Percentiles rank a stretch among this genome's conserved stretches.
phyloP scores from a whole-genome alignment of 106 monocot species.

The Allium sativum region DNA sequence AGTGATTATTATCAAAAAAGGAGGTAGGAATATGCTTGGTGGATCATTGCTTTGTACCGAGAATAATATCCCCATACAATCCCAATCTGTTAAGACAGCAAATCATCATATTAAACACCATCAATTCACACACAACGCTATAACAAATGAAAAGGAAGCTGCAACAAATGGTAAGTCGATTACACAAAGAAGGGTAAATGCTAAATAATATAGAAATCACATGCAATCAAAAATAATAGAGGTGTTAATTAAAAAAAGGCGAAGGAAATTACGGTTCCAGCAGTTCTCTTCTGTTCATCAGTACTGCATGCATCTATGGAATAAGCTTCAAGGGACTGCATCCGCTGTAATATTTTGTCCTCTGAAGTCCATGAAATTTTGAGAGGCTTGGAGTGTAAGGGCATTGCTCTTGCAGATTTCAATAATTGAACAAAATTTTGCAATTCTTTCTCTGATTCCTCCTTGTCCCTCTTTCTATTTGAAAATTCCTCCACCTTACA shows the following conservation, averaged over 20 bases:
- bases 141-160: no score
- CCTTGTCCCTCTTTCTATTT: conserved; percentile 44
- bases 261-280: conserved; percentile 50
- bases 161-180: no score
- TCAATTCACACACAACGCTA: no score
- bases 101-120: no score
- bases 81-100: no score
- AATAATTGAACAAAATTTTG: conserved; percentile 71
- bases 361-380: conserved; percentile 62
- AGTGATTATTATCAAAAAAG: no score
- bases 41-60: no score
- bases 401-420: conserved; percentile 46
- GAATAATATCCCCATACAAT: no score
- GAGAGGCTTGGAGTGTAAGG: conserved; percentile 44
- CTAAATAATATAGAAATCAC: no score
- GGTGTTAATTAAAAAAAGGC: neutral
- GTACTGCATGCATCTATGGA: conserved; percentile 56
- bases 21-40: no score
- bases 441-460: conserved; percentile 67
- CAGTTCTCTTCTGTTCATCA: conserved; percentile 73
- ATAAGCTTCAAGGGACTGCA: conserved; percentile 77
- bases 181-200: no score
- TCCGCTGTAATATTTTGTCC: conserved; percentile 38
- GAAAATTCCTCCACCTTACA: conserved; percentile 79
- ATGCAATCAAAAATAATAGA: no score